Conservation (phyloP, 805 yeast genomes). For the Lipomyces anomalus region DNA sequence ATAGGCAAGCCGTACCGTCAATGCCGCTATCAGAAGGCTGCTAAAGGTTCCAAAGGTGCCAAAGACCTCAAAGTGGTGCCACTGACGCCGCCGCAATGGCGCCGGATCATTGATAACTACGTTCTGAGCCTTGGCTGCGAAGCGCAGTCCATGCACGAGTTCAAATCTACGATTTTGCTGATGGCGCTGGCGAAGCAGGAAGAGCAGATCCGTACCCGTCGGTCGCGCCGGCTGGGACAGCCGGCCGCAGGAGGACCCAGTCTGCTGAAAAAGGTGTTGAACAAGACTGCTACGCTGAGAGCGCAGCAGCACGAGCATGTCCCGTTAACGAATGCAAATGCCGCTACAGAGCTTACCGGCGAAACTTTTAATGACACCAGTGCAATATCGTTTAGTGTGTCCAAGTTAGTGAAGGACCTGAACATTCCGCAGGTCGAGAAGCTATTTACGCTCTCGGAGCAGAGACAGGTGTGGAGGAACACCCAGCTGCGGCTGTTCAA, state of each 20-base stretch:
- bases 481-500: slow-evolving; percentile 57
- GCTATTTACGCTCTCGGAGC: slow-evolving; percentile 56
- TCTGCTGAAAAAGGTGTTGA: slow-evolving; percentile 6
- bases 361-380: not conserved
- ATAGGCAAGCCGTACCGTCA: too few species aligned
- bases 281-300: not conserved
- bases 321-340: slow-evolving; percentile 9
- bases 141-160: slow-evolving; percentile 64
- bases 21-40: too few species aligned
- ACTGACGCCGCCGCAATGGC: slow-evolving; percentile 58
- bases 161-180: slow-evolving; percentile 38
- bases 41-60: too few species aligned
- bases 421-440: too few species aligned
- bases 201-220: not conserved
- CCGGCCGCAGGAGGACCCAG: not conserved
- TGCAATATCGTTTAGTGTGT: slow-evolving; percentile 30
- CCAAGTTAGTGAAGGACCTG: too few species aligned
- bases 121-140: slow-evolving; percentile 60
- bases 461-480: slow-evolving; percentile 55
- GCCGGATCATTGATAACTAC: slow-evolving; percentile 68
- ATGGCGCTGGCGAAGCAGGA: slow-evolving; percentile 21
- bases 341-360: not conserved
- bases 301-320: slow-evolving; percentile 24
- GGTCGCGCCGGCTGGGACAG: not conserved
- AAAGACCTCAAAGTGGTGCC: slow-evolving; percentile 1